Conservation (phyloP, 805 yeast genomes). For the Wickerhamomyces silvicola region DNA sequence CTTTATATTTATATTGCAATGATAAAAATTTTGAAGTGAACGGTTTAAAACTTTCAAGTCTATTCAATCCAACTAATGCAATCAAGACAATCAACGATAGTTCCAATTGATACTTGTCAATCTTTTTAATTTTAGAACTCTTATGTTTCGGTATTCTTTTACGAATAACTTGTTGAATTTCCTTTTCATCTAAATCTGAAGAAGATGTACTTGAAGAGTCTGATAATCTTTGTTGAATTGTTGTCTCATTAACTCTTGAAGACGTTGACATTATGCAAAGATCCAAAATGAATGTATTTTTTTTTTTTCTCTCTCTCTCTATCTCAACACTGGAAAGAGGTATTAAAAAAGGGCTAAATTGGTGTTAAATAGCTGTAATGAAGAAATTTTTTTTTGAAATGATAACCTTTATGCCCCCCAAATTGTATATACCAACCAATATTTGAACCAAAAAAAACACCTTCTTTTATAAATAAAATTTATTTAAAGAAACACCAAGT, state of each 20-base stretch:
- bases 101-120: constrained; percentile 25
- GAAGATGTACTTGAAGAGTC: constrained; percentile 7
- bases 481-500: no score
- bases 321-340: no score
- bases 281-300: neutral
- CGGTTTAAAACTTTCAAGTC: constrained; percentile 22
- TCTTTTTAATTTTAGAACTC: constrained; percentile 9
- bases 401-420: no score
- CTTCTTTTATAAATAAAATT: no score
- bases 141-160: neutral
- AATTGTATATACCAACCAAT: no score
- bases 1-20: constrained; percentile 32
- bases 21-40: constrained; percentile 31
- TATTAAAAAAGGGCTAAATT: no score
- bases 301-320: no score
- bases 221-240: constrained; percentile 4
- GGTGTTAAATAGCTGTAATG: no score
- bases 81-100: constrained; percentile 19
- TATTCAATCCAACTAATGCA: constrained; percentile 18
- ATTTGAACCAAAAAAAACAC: no score
- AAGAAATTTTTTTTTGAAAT: no score
- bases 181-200: constrained; percentile 1
- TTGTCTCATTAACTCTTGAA: constrained; percentile 8
- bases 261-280: constrained; percentile 3
- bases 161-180: neutral